Evolutionary conservation across 2,329 filamentous ascomycete genomes (phyloP).

Genomic region (Aureobasidium sp.): DNA sequence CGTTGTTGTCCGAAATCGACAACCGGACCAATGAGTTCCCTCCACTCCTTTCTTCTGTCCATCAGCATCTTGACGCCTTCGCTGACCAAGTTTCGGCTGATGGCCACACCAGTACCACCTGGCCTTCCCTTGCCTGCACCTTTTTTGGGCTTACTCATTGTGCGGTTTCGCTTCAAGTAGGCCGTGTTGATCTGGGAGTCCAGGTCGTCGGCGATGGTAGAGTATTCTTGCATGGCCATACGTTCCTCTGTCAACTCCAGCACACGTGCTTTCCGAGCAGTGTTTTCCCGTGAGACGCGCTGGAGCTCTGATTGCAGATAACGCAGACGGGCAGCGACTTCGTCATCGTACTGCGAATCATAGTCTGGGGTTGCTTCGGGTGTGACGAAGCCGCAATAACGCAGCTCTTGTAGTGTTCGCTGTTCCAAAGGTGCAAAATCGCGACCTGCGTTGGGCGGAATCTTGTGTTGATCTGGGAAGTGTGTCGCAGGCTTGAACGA

Average conservation of each 20-base stretch:
- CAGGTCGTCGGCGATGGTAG: constrained; percentile 91
- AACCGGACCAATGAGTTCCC: constrained; percentile 79
- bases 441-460: constrained; percentile 53
- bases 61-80: constrained; percentile 87
- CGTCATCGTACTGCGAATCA: constrained; percentile 85
- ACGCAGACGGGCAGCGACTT: constrained; percentile 81
- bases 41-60: constrained; percentile 85
- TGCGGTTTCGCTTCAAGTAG: constrained; percentile 90
- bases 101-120: constrained; percentile 51
- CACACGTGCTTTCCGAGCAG: constrained; percentile 77
- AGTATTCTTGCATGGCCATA: constrained; percentile 95
- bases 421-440: constrained; percentile 85
- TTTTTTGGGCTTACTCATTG: constrained; percentile 78
- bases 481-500: constrained; percentile 55
- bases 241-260: constrained; percentile 82
- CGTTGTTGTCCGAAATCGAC: constrained; percentile 74
- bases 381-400: constrained; percentile 74
- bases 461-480: constrained; percentile 45
- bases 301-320: constrained; percentile 75
- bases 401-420: constrained; percentile 80
- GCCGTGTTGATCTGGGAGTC: constrained; percentile 91
- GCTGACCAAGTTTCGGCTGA: constrained; percentile 71
- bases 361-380: constrained; percentile 59
- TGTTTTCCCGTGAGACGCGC: constrained; percentile 77
- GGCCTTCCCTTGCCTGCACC: constrained; percentile 41